Conservation (phyloP, 495 filamentous ascomycete species). For the Sporormia fimetaria region DNA sequence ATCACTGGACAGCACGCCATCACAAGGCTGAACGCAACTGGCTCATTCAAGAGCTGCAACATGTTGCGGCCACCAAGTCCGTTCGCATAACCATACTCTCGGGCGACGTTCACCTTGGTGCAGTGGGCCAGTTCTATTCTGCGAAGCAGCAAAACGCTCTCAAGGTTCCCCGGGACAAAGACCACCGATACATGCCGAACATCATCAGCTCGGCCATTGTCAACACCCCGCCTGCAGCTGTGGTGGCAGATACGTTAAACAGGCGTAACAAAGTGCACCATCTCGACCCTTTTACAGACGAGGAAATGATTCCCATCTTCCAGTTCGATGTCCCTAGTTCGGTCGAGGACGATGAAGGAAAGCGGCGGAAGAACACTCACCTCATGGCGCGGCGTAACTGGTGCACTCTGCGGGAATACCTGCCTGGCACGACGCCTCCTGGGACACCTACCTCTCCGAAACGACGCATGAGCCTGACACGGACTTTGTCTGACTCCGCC, state of each 20-base stretch:
- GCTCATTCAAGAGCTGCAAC: constrained; percentile 81
- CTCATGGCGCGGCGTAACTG: constrained; percentile 88
- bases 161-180: constrained; percentile 64
- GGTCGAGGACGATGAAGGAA: constrained; percentile 79
- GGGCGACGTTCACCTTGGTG: constrained; percentile 88
- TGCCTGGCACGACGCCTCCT: constrained; percentile 65
- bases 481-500: constrained; percentile 18
- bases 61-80: constrained; percentile 79
- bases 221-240: constrained; percentile 78
- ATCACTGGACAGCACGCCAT: constrained; percentile 94
- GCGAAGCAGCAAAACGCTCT: constrained; percentile 75
- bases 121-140: constrained; percentile 88
- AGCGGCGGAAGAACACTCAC: constrained; percentile 77
- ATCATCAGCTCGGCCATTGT: constrained; percentile 86
- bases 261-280: constrained; percentile 90
- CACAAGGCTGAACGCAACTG: constrained; percentile 81
- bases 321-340: no score
- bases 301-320: constrained; percentile 93
- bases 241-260: constrained; percentile 85
- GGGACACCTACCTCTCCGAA: constrained; percentile 35
- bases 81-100: constrained; percentile 81
- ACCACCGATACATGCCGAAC: constrained; percentile 89
- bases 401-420: constrained; percentile 75
- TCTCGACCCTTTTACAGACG: constrained; percentile 71
- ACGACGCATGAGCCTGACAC: constrained; percentile 6